Conservation (phyloP, 1,284 basidiomycete genomes). For the Marasmius sp. region DNA sequence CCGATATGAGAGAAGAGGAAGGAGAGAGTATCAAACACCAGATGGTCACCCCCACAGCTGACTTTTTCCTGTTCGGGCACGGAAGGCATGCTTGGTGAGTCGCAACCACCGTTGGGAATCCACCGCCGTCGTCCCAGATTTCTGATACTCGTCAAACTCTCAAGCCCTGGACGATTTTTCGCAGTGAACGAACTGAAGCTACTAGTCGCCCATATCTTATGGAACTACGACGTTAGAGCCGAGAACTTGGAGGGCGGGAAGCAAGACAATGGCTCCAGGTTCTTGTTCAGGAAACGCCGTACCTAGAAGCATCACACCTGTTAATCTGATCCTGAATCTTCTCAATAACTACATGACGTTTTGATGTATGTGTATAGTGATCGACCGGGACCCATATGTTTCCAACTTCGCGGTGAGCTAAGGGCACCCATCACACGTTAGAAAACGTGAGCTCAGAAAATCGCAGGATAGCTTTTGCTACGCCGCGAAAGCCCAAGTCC, state of each 20-base stretch:
- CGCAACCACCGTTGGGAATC: neutral
- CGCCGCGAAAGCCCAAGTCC: no score
- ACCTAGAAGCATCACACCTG: neutral
- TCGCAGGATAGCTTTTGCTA: no score
- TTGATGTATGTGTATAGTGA: no score
- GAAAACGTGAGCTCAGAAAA: no score
- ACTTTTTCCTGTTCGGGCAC: constrained; percentile 27
- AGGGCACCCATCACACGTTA: no score
- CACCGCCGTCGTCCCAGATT: neutral
- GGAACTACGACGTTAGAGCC: constrained; percentile 8
- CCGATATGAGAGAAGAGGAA: constrained; percentile 8
- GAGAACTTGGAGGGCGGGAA: neutral
- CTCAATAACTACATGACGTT: neutral
- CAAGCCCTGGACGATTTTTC: constrained; percentile 10
- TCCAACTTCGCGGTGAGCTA: no score
- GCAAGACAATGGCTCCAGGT: neutral
- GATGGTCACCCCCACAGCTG: constrained; percentile 22
- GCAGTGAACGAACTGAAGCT: constrained; percentile 10
- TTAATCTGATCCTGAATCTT: neutral
- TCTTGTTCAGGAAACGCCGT: constrained; percentile 1
- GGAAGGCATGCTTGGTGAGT: constrained; percentile 28
- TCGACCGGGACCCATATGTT: no score
- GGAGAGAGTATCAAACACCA: constrained; percentile 11
- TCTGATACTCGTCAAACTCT: neutral
- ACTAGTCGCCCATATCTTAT: constrained; percentile 2